phyloP scores from a whole-genome alignment of 768 basidiomycete genomes.

The Chalciporus chontae region DNA sequence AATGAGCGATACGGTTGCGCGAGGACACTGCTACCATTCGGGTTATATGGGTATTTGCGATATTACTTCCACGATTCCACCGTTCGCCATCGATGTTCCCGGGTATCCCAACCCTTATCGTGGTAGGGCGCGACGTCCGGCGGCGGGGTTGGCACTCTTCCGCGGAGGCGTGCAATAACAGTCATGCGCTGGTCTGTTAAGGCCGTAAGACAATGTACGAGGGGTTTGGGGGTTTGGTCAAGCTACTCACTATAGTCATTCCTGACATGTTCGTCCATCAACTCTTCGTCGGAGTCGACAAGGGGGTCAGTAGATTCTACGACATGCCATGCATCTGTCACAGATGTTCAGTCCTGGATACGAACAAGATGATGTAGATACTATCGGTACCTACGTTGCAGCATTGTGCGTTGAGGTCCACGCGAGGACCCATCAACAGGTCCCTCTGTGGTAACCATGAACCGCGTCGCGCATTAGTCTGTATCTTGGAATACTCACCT shows the following conservation, averaged over 20 bases:
- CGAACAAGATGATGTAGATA: background rate
- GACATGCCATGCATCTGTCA: constrained; percentile 70
- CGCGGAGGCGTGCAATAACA: constrained; percentile 51
- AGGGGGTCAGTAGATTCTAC: constrained; percentile 62
- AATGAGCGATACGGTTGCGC: background rate
- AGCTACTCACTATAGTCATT: constrained; percentile 59
- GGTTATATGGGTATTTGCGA: background rate
- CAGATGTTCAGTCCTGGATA: background rate
- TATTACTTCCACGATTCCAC: constrained; percentile 35
- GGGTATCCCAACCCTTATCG: constrained; percentile 18
- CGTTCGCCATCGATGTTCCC: constrained; percentile 36
- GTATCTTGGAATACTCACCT: constrained; percentile 18
- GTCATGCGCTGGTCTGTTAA: constrained; percentile 46
- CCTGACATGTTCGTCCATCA: constrained; percentile 56
- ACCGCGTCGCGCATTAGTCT: background rate
- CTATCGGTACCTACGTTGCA: constrained; percentile 37
- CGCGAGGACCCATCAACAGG: constrained; percentile 9
- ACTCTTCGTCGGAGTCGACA: constrained; percentile 71
- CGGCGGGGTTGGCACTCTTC: constrained; percentile 47
- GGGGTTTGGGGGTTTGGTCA: background rate
- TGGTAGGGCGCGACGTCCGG: constrained; percentile 16
- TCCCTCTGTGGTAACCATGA: constrained; percentile 18
- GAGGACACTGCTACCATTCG: background rate
- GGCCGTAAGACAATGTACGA: background rate
- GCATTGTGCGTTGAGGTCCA: constrained; percentile 39